These are phyloP conservation scores for Cadophora gregata DNA, from an alignment of 2,329 filamentous ascomycete genomes.

Conservation along the genomic window DNA sequence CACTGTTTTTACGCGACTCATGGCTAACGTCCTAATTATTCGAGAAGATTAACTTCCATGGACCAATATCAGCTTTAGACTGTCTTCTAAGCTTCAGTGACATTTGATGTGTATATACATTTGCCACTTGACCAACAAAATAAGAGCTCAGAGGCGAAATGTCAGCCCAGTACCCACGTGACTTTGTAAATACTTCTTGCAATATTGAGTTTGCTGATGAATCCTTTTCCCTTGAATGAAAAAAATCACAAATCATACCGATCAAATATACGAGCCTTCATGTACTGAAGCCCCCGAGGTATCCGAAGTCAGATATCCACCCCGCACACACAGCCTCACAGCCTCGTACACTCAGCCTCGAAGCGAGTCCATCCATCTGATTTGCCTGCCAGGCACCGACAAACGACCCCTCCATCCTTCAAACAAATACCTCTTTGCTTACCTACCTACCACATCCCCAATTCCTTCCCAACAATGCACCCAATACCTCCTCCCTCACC, in stretches of 20 bases:
- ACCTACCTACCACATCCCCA: not conserved
- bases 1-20: too few species aligned
- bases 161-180: not conserved
- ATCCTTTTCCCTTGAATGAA: not conserved
- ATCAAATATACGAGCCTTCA: not conserved
- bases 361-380: constrained; percentile 2
- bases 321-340: constrained; percentile 14
- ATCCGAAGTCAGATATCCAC: not conserved
- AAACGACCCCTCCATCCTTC: not conserved
- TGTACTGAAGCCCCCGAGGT: not conserved
- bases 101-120: too few species aligned
- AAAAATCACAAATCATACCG: not conserved
- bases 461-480: not conserved
- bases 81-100: too few species aligned
- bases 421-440: constrained; percentile 2
- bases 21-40: too few species aligned
- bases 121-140: too few species aligned
- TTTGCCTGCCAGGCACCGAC: constrained; percentile 11
- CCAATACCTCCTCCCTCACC: not conserved
- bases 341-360: constrained; percentile 15
- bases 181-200: not conserved
- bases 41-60: too few species aligned
- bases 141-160: not conserved
- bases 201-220: not conserved
- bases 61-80: too few species aligned